A percentile compares a stretch with the other conserved stretches of the same genome.
These are phyloP conservation scores for Melastoma malabathricum DNA, from an alignment of 345 rosid genomes.

Conservation along the genomic window DNA sequence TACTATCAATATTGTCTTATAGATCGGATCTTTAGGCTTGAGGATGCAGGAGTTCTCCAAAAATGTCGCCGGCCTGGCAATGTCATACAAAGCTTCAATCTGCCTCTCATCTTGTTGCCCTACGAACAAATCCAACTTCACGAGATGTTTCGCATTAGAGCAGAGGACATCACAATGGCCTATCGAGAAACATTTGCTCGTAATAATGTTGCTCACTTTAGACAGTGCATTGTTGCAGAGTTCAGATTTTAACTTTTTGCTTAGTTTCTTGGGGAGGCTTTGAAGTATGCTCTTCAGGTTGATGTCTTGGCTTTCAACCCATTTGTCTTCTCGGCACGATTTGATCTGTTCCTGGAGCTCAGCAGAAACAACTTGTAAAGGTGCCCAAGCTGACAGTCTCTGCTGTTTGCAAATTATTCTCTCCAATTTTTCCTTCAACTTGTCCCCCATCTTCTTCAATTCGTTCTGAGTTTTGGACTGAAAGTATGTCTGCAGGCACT, in stretches of 20 bases:
- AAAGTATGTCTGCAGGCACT: constrained; percentile 9
- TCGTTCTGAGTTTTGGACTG: constrained; percentile 19
- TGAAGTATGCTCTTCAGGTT: constrained; percentile 16
- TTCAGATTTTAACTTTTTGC: constrained; percentile 18
- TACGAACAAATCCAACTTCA: too few relatives aligned
- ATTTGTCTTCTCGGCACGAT: constrained; percentile 17
- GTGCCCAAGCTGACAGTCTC: constrained; percentile 6
- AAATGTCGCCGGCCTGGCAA: too few relatives aligned
- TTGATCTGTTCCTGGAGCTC: constrained; percentile 15
- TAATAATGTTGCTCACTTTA: constrained; percentile 14
- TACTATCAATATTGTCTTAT: too few relatives aligned
- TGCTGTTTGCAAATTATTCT: neutral
- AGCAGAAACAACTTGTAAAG: neutral
- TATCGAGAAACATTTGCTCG: neutral
- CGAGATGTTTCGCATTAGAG: too few relatives aligned
- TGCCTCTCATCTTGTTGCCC: too few relatives aligned
- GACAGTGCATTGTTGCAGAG: constrained; percentile 18
- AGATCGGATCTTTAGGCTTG: too few relatives aligned
- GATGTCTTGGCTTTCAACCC: constrained; percentile 25
- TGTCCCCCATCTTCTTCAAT: constrained; percentile 21
- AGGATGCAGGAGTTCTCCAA: too few relatives aligned
- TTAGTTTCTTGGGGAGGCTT: constrained; percentile 17
- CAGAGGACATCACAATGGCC: too few relatives aligned
- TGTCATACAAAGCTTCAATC: too few relatives aligned
- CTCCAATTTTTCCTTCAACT: constrained; percentile 19